Conservation (phyloP, 208 protist species). For the Naegleria gruberi region DNA sequence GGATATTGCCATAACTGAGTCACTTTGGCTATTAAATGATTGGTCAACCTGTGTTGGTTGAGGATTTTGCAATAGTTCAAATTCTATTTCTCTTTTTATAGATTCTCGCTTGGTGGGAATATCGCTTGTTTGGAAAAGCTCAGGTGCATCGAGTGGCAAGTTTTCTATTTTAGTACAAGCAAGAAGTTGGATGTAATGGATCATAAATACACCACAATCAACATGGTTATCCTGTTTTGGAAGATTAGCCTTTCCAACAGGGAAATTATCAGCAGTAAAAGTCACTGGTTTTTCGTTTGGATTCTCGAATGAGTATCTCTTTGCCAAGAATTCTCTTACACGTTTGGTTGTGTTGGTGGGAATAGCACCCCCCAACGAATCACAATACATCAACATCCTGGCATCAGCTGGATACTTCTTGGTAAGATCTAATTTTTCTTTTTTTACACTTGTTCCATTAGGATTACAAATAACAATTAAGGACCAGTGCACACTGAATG, state of each 20-base stretch:
- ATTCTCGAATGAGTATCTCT: not conserved
- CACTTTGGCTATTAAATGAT: not conserved
- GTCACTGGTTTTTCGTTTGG: not conserved
- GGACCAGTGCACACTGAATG: not conserved
- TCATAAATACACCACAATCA: not conserved
- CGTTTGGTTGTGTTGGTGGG: not conserved
- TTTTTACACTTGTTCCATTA: not conserved
- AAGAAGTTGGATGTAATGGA: not conserved
- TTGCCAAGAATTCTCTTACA: not conserved
- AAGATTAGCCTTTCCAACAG: not conserved
- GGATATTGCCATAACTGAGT: not conserved
- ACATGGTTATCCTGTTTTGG: not conserved
- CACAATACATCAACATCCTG: not conserved
- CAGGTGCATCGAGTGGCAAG: not conserved
- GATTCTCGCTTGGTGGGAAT: not conserved
- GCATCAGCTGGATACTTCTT: not conserved
- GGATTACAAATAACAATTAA: not conserved
- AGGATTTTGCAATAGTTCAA: not conserved
- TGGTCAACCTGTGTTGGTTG: not conserved
- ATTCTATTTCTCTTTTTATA: not conserved
- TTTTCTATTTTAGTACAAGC: not conserved
- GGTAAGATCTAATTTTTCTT: not conserved
- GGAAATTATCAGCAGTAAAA: not conserved
- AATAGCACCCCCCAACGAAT: not conserved
- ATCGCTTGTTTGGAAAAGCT: not conserved